Evolutionary conservation across 169 alveolate species (phyloP), one percentile per base, ranked within the genome.

Genomic region (Plasmodium ovale): DNA sequence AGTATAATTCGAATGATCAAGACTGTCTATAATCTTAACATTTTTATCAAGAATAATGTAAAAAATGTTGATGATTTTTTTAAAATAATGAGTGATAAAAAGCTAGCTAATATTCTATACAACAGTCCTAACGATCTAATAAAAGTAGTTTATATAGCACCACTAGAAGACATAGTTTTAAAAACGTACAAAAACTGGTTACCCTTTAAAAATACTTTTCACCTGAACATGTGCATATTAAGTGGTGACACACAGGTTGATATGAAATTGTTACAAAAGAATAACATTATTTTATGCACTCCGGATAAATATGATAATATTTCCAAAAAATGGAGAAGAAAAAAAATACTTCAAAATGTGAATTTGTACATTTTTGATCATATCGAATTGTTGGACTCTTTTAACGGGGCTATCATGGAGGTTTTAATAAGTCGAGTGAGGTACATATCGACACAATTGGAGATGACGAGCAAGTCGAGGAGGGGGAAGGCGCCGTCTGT

Each of bases 381-480:
- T 77, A 94, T 98, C 65, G 99, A 98, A 71, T 73, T 91, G n/a
- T 37, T 92, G 85, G 95, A 99, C 93, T 68, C 95, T 94, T 87
- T 85, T 2, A 72, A 92, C 47, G 98, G 98, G 9, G 95, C 98
- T 3, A 93, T 92, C 25, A 92, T 97, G 70, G 99, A 98, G 72
- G 98, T 97, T 19, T 92, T 98, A 7, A 98, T 97, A 23, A 95
- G 98, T 54, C 96, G 99, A 70, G 97, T 97, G 97, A 94, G 99
- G 91, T 96, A 95, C 88, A 96, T 97, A 87, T 93, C 98, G 5
- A 96, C 97, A 62, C 98, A 97, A 84, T 71, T 77, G 79, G 42
- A 71, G 19, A 67, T 93, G 25, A 92, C 92, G 9, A 44, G n/a
- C 1, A 5, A 10, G n/a, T 12, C 10, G 1, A n/a, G n/a, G n/a